Evolutionary conservation across 176 grass and related monocot genomes (phyloP).

Genomic region (Poa annua): DNA sequence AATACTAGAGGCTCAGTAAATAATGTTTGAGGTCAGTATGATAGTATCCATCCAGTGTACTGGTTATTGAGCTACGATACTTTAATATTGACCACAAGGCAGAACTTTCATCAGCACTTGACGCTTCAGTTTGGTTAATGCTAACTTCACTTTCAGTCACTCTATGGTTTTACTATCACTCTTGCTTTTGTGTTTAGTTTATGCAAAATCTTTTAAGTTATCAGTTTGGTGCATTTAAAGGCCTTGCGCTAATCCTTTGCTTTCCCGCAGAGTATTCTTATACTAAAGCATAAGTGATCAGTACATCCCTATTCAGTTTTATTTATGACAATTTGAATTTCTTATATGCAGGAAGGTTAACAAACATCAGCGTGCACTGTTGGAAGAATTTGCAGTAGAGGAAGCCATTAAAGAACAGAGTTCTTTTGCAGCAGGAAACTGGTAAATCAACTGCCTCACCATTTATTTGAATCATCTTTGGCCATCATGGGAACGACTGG

Average conservation of each 20-base stretch:
- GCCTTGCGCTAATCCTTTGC: neutral
- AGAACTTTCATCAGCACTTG: neutral
- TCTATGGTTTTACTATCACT: conserved; percentile 7
- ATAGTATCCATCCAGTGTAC: neutral
- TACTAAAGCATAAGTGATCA: neutral
- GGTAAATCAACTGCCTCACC: conserved; percentile 51
- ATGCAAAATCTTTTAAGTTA: neutral
- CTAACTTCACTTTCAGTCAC: neutral
- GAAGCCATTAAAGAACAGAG: conserved; percentile 66
- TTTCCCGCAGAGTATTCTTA: neutral
- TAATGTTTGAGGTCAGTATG: neutral
- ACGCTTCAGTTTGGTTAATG: neutral
- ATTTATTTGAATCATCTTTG: conserved; percentile 6
- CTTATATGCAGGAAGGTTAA: conserved; percentile 66
- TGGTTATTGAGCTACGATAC: conserved; percentile 18
- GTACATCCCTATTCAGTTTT: neutral
- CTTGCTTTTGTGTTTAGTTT: conserved; percentile 32
- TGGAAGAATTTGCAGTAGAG: conserved; percentile 95
- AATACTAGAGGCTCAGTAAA: conserved; percentile 3
- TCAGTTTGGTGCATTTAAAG: neutral
- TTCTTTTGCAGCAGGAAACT: conserved; percentile 63
- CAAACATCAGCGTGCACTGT: conserved; percentile 70
- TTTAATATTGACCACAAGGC: neutral
- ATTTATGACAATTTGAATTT: conserved; percentile 21
- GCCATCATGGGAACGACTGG: neutral